phyloP scores from a whole-genome alignment of 2,329 filamentous ascomycete species.

The Tolypocladium pustulatum region DNA sequence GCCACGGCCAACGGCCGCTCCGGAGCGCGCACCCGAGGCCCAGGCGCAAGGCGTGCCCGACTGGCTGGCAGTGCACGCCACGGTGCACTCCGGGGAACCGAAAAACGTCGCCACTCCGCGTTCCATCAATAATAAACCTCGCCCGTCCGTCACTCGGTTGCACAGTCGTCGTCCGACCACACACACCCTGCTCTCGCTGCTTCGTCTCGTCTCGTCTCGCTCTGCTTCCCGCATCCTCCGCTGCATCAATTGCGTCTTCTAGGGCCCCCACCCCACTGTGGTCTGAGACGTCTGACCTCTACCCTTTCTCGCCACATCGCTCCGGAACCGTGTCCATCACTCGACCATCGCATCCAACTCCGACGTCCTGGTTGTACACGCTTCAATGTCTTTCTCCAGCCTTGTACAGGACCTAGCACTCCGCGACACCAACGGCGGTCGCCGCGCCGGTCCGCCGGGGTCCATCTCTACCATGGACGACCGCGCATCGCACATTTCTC shows the following conservation, averaged over 20 bases:
- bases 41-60: neutral
- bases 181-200: neutral
- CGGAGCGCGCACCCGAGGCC: neutral
- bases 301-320: neutral
- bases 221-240: neutral
- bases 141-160: neutral
- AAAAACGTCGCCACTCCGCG: neutral
- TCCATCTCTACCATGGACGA: constrained; percentile 50
- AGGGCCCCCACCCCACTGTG: neutral
- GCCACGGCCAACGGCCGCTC: neutral
- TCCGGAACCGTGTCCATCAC: neutral
- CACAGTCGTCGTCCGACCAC: neutral
- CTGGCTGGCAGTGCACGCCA: neutral
- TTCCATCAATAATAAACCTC: neutral
- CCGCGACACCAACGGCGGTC: constrained; percentile 38
- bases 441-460: constrained; percentile 33
- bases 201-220: neutral
- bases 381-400: constrained; percentile 54
- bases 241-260: neutral
- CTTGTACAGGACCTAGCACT: constrained; percentile 55
- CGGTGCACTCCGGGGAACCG: neutral
- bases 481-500: constrained; percentile 48
- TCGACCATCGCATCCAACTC: neutral
- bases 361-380: neutral
- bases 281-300: neutral